phyloP scores from a whole-genome alignment of 257 asterid genomes.

The Anisodus tanguticus region DNA sequence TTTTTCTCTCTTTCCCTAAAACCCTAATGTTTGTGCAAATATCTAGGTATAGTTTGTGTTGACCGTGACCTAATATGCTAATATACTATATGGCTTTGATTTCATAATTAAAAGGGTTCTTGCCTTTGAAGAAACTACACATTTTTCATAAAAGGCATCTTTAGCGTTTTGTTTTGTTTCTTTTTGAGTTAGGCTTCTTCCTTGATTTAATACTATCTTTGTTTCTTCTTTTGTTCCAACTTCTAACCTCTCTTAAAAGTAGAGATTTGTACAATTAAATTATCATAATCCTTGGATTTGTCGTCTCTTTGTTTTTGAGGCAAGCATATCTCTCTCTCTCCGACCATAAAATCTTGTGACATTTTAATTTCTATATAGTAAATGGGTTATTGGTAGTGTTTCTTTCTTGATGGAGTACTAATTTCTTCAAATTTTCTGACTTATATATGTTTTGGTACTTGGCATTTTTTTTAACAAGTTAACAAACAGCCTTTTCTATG shows the following conservation, averaged over 20 bases:
- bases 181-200: slow-evolving; percentile 25
- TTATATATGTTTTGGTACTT: neutral
- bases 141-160: slow-evolving; percentile 42
- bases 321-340: neutral
- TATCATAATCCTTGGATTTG: slow-evolving; percentile 9
- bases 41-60: slow-evolving; percentile 21
- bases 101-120: slow-evolving; percentile 30
- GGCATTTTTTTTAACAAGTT: neutral
- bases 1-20: neutral
- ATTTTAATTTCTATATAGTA: neutral
- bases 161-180: slow-evolving; percentile 28
- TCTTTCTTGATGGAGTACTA: neutral
- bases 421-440: neutral
- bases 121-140: slow-evolving; percentile 36
- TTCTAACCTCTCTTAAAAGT: slow-evolving; percentile 27
- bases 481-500: neutral
- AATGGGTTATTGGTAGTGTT: neutral
- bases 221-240: slow-evolving; percentile 34
- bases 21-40: slow-evolving; percentile 27
- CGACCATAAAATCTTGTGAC: slow-evolving; percentile 28
- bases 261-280: slow-evolving; percentile 1
- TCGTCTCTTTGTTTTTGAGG: slow-evolving; percentile 29
- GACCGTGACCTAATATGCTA: neutral
- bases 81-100: slow-evolving; percentile 4
- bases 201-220: slow-evolving; percentile 30